phyloP scores from a whole-genome alignment of 1,284 basidiomycete species.

The Acaromyces ingoldii region DNA sequence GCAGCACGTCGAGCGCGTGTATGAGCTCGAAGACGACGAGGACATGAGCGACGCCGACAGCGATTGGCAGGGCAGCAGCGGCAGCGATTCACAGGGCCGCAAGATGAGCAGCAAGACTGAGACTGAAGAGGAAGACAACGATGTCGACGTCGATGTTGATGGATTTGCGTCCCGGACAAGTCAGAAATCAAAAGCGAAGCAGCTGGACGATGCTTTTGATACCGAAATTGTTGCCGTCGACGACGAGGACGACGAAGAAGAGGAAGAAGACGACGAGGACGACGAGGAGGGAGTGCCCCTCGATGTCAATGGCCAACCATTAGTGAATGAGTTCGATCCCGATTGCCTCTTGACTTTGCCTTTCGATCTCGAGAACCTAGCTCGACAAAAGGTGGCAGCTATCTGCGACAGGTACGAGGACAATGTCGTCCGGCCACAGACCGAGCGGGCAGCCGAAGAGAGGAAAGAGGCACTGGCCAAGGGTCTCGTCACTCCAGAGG shows the following conservation, averaged over 20 bases:
- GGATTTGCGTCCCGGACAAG: neutral
- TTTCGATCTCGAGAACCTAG: conserved; percentile 39
- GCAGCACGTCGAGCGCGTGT: neutral
- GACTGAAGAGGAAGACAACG: conserved; percentile 4
- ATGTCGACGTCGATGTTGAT: neutral
- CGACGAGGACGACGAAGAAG: conserved; percentile 8
- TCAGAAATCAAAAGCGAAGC: neutral
- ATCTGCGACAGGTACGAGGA: conserved; percentile 38
- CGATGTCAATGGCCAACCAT: too few species aligned
- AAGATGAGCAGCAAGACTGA: conserved; percentile 9
- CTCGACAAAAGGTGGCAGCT: conserved; percentile 35
- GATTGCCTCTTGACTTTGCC: conserved; percentile 43
- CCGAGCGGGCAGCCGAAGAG: conserved; percentile 28
- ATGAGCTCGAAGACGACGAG: neutral
- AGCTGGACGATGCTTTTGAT: conserved; percentile 8
- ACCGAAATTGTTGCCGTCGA: conserved; percentile 3
- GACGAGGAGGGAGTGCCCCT: conserved; percentile 1
- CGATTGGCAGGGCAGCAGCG: conserved; percentile 7
- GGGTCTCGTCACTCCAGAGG: conserved; percentile 33
- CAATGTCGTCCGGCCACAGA: conserved; percentile 33
- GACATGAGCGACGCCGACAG: conserved; percentile 14
- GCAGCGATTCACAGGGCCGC: neutral
- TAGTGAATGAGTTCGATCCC: conserved; percentile 34
- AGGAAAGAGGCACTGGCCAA: conserved; percentile 26
- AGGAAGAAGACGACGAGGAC: conserved; percentile 11